phyloP scores from a whole-genome alignment of 2,329 filamentous ascomycete genomes.

The Sordariomycetes sp. region DNA sequence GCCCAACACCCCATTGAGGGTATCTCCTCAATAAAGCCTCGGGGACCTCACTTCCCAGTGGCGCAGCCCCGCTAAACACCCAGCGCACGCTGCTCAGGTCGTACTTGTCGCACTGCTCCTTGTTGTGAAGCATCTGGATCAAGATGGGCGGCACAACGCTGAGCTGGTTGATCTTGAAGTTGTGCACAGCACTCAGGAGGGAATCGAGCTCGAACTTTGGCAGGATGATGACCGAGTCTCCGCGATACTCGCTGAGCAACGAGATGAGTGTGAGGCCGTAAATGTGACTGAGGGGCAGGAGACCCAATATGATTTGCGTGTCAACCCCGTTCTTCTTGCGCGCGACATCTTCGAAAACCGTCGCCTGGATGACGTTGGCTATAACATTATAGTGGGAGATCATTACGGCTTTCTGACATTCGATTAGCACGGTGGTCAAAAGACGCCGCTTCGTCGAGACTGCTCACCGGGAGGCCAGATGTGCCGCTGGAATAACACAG shows the following conservation, averaged over 20 bases:
- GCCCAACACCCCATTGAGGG: slow-evolving; percentile 56
- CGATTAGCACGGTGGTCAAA: not conserved
- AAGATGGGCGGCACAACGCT: slow-evolving; percentile 72
- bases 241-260: slow-evolving; percentile 56
- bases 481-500: slow-evolving; percentile 76
- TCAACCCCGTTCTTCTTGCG: slow-evolving; percentile 31
- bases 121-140: slow-evolving; percentile 61
- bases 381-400: slow-evolving; percentile 75
- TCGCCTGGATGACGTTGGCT: slow-evolving; percentile 60
- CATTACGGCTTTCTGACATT: slow-evolving; percentile 66
- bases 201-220: slow-evolving; percentile 66
- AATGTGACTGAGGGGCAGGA: slow-evolving; percentile 77
- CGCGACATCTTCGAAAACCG: slow-evolving; percentile 29
- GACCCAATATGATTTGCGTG: slow-evolving; percentile 46
- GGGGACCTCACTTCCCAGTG: slow-evolving; percentile 60
- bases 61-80: slow-evolving; percentile 67
- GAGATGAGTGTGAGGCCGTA: slow-evolving; percentile 67
- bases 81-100: slow-evolving; percentile 58
- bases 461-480: slow-evolving; percentile 61
- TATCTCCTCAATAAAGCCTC: slow-evolving; percentile 51
- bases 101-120: slow-evolving; percentile 48
- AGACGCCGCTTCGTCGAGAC: too few species aligned
- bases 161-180: slow-evolving; percentile 58
- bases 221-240: slow-evolving; percentile 64
- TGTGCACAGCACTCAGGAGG: slow-evolving; percentile 56